Percentiles rank a stretch among this genome's conserved stretches.
Evolutionary conservation across 495 filamentous ascomycete genomes (phyloP).

Genomic region (Trichoderma reesei): DNA sequence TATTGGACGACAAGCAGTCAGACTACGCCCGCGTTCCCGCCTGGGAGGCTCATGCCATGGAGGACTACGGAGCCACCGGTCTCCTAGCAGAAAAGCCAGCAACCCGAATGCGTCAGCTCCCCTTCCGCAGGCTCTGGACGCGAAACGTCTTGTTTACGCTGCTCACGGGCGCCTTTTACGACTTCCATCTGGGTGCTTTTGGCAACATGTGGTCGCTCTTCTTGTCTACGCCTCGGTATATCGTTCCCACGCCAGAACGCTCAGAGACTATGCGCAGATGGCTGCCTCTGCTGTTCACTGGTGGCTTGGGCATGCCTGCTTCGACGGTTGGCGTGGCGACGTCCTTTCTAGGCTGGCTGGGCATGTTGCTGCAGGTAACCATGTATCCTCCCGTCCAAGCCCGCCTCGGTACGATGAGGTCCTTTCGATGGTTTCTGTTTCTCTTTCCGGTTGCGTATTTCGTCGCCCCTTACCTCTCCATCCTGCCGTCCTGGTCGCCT

Average conservation of each 20-base stretch:
- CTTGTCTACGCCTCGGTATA: conserved; percentile 54
- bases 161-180: conserved; percentile 55
- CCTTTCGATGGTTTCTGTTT: conserved; percentile 57
- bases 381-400: conserved; percentile 63
- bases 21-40: conserved; percentile 13
- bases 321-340: conserved; percentile 70
- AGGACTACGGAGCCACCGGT: background rate
- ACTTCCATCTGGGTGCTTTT: conserved; percentile 73
- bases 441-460: conserved; percentile 69
- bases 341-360: conserved; percentile 65
- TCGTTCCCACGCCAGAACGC: conserved; percentile 22
- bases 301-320: conserved; percentile 68
- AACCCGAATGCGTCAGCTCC: conserved; percentile 25
- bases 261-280: conserved; percentile 14
- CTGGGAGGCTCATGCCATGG: background rate
- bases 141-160: conserved; percentile 60
- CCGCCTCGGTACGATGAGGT: conserved; percentile 56
- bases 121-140: conserved; percentile 71
- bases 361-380: conserved; percentile 66
- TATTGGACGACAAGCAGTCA: background rate
- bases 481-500: conserved; percentile 52
- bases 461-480: conserved; percentile 60
- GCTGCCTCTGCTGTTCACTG: conserved; percentile 61
- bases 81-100: background rate
- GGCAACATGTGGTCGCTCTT: conserved; percentile 79